Evolutionary conservation across 2,329 filamentous ascomycete species (phyloP), one percentile per base, ranked within the genome.

Genomic region (Rosellinia necatrix): DNA sequence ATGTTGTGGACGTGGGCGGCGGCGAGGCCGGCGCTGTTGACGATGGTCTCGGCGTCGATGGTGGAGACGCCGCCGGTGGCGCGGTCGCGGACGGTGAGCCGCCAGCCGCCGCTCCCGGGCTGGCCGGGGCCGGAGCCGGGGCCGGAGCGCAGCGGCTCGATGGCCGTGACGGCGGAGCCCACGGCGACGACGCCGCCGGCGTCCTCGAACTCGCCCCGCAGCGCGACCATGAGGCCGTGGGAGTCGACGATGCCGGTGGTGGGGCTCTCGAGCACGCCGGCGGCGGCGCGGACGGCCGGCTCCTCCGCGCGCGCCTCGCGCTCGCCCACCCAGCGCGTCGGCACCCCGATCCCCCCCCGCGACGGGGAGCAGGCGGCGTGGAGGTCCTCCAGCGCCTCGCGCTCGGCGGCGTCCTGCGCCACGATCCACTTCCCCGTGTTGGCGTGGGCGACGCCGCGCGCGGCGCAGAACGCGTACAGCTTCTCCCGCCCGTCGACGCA

Each of bases 381-480:
- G 17, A 88, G 72, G 17, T 68, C 71, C 63, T 86, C 74, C 2
- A 82, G 83, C 40, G 84, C 84, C n/a, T 76, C 80, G 69, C 83
- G 81, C 76, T 97, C 90, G 42, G 75, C 76, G 1, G 80, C 79
- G 49, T 86, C 88, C 76, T 97, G 94, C 1, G 93, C 93, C 1
- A 97, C 90, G 66, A 97, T 89, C 92, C 93, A 97, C 77, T 97
- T 97, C 57, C 92, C 92, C 21, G 86, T 89, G 70, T 88, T 88
- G 50, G 80, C 80, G 74, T 94, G 83, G 0, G 85, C 84, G 47
- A 99, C 88, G 54, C 74, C 73, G 66, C 90, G 78, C 53, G 76
- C 76, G 4, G 76, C 74, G 76, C 93, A 97, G 37, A 96, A 83
- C 3, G 78, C 80, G 74, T 99, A 99, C 56, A 97, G 78, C 71